Evolutionary conservation across 1,139 yeast species (phyloP).

Genomic region (Nadsonia starkeyi-henricii): DNA sequence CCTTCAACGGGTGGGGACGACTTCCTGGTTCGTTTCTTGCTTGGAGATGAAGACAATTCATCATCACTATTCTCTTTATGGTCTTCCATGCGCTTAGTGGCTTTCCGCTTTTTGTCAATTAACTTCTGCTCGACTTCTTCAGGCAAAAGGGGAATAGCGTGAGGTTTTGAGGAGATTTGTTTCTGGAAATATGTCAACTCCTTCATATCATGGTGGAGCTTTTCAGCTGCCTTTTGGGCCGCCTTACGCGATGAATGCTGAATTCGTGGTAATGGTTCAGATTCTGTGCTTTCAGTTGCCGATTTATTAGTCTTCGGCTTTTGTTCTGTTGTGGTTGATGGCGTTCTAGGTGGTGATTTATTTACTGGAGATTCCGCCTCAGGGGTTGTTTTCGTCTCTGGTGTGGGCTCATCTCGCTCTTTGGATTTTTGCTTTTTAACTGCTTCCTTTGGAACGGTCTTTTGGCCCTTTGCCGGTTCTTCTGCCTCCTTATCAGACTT

Average conservation of each 20-base stretch:
- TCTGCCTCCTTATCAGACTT: not conserved
- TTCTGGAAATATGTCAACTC: conserved; percentile 50
- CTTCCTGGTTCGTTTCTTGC: not conserved
- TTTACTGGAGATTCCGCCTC: not conserved
- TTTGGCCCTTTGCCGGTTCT: not conserved
- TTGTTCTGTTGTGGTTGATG: not conserved
- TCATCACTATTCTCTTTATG: conserved; percentile 5
- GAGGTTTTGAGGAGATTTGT: conserved; percentile 12
- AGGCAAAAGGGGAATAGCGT: conserved; percentile 8
- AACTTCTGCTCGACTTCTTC: conserved; percentile 1
- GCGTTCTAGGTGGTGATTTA: not conserved
- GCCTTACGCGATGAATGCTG: conserved; percentile 33
- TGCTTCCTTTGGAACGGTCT: not conserved
- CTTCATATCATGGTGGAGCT: conserved; percentile 54
- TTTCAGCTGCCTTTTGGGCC: conserved; percentile 49
- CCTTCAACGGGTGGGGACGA: conserved; percentile 1
- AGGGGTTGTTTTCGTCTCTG: not conserved
- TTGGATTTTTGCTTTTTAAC: not conserved
- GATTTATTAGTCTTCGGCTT: not conserved
- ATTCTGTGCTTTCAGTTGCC: not conserved
- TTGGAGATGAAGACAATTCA: not conserved
- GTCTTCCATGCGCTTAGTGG: conserved; percentile 2
- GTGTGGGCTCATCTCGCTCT: not conserved
- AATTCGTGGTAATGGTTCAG: too few species aligned
- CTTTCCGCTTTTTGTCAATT: conserved; percentile 2